Evolutionary conservation across 768 basidiomycete genomes (phyloP).

Genomic region (Mycena metata): DNA sequence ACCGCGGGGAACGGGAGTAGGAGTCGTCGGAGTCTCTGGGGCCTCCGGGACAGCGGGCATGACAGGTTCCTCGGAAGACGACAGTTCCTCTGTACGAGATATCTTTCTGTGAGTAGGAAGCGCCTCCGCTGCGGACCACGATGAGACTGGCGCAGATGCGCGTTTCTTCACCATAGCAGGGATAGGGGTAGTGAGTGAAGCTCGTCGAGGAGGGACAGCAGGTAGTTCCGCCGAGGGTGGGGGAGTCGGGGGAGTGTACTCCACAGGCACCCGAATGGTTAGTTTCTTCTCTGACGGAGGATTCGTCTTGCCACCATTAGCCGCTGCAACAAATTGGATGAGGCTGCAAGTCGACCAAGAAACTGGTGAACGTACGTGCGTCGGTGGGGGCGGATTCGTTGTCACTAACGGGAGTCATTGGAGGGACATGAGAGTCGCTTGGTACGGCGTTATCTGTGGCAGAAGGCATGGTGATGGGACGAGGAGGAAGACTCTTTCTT

Average conservation of each 20-base stretch:
- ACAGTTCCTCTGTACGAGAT: not conserved
- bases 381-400: not conserved
- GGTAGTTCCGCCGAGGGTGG: slow-evolving; percentile 31
- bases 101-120: not conserved
- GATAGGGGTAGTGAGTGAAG: slow-evolving; percentile 31
- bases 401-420: slow-evolving; percentile 27
- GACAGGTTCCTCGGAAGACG: slow-evolving; percentile 4
- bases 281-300: slow-evolving; percentile 22
- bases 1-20: not conserved
- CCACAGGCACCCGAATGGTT: slow-evolving; percentile 33
- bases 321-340: not conserved
- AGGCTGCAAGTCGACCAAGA: not conserved
- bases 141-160: slow-evolving; percentile 21
- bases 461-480: slow-evolving; percentile 6
- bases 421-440: not conserved
- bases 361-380: not conserved
- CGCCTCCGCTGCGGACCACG: slow-evolving; percentile 8
- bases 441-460: not conserved
- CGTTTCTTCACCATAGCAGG: slow-evolving; percentile 2
- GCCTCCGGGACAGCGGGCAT: slow-evolving; percentile 12
- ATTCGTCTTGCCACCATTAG: not conserved
- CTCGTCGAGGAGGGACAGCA: slow-evolving; percentile 20
- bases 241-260: slow-evolving; percentile 34
- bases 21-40: not conserved
- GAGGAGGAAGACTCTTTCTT: not conserved